Conservation (phyloP, 1,284 basidiomycete species). For the Sphaerobolus stellatus region DNA sequence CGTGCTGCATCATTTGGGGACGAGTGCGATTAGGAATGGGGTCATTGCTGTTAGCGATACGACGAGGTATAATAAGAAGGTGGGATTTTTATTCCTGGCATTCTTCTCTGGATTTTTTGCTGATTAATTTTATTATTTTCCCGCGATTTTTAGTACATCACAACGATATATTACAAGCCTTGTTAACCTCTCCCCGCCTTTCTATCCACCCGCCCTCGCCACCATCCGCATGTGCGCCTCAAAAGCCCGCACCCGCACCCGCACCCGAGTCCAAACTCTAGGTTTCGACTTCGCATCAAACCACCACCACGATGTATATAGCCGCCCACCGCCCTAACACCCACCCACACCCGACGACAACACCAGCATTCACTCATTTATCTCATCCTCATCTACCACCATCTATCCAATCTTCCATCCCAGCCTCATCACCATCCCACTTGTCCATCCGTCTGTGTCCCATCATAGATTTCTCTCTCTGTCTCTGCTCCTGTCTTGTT, state of each 20-base stretch:
- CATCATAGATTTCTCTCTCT: no score
- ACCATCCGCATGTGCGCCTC: no score
- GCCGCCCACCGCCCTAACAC: no score
- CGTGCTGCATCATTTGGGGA: slow-evolving; percentile 93
- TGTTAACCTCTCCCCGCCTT: slow-evolving; percentile 32
- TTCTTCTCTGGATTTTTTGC: background rate
- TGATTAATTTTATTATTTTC: slow-evolving; percentile 8
- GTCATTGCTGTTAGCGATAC: slow-evolving; percentile 93
- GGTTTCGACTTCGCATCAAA: background rate
- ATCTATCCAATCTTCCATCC: no score
- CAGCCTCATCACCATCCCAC: no score
- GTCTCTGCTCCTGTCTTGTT: no score
- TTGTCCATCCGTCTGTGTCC: no score
- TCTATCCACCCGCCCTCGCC: background rate
- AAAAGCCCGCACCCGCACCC: no score
- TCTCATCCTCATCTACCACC: no score
- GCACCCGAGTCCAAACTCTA: background rate
- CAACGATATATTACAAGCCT: slow-evolving; percentile 67
- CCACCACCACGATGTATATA: background rate
- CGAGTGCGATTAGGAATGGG: slow-evolving; percentile 93
- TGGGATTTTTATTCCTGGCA: slow-evolving; percentile 34
- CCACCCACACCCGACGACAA: no score
- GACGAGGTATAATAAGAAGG: slow-evolving; percentile 92
- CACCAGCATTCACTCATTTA: no score
- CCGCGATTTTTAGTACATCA: slow-evolving; percentile 51